Conservation (phyloP, 2,329 filamentous ascomycete genomes). For the Venturia oleaginea region DNA sequence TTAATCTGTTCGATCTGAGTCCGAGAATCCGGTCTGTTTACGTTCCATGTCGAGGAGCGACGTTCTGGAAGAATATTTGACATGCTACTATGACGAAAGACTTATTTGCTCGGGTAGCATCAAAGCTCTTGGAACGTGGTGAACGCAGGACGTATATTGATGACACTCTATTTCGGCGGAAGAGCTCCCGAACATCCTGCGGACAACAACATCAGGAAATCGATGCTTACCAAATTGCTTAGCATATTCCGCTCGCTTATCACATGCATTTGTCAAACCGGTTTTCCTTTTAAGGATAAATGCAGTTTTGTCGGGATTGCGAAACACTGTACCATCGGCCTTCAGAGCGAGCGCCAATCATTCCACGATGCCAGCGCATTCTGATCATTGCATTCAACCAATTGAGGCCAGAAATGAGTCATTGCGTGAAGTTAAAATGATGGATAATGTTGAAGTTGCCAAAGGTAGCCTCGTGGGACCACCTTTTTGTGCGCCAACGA, state of each 20-base stretch:
- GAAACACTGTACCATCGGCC: neutral
- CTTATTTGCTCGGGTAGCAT: neutral
- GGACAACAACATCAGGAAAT: neutral
- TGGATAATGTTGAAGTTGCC: neutral
- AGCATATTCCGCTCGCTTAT: neutral
- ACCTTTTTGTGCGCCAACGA: neutral
- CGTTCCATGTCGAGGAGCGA: neutral
- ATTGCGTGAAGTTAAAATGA: neutral
- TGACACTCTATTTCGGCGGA: neutral
- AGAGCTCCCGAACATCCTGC: neutral
- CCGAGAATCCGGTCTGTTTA: neutral
- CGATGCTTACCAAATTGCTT: neutral
- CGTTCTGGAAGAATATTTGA: neutral
- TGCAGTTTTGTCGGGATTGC: neutral
- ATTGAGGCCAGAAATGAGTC: neutral
- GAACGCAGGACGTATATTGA: neutral
- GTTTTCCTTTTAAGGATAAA: neutral
- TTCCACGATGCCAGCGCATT: neutral
- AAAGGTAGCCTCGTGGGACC: neutral
- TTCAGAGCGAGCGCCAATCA: neutral
- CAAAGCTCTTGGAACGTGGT: neutral
- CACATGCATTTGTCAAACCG: neutral
- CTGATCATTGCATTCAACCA: neutral
- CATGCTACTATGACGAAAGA: neutral
- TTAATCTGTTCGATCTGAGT: neutral